Conservation (phyloP, 495 filamentous ascomycete species). For the Endocarpon pusillum region DNA sequence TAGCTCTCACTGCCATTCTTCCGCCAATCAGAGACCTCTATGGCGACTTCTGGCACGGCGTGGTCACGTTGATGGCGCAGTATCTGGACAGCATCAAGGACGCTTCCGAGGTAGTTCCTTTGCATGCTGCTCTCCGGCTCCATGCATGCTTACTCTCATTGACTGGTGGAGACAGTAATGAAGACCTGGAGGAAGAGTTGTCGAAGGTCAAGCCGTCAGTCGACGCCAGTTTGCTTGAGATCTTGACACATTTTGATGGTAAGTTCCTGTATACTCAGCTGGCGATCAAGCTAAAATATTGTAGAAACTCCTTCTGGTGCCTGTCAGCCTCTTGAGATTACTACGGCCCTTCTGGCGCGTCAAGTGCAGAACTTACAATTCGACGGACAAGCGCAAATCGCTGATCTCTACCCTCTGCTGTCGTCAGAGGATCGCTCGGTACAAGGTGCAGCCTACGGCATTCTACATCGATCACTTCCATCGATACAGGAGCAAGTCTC, state of each 20-base stretch:
- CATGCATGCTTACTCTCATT: constrained; percentile 40
- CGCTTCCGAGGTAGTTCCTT: constrained; percentile 35
- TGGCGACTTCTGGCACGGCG: constrained; percentile 66
- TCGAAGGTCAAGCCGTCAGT: constrained; percentile 29
- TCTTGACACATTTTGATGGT: constrained; percentile 27
- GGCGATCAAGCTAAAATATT: constrained; percentile 5
- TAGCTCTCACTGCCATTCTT: constrained; percentile 42
- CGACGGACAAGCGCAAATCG: constrained; percentile 35
- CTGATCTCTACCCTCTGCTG: constrained; percentile 51
- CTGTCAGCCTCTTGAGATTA: constrained; percentile 48
- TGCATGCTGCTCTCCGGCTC: constrained; percentile 55
- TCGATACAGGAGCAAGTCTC: constrained; percentile 65
- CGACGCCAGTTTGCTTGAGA: constrained; percentile 38
- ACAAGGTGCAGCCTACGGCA: constrained; percentile 62
- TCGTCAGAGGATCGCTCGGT: constrained; percentile 57
- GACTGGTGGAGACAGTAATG: constrained; percentile 42
- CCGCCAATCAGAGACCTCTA: constrained; percentile 61
- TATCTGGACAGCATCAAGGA: constrained; percentile 32
- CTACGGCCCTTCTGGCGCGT: constrained; percentile 49
- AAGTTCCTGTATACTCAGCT: constrained; percentile 3
- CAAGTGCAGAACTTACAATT: constrained; percentile 41
- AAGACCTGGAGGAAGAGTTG: constrained; percentile 69
- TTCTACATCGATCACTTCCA: constrained; percentile 65
- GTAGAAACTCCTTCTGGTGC: constrained; percentile 31
- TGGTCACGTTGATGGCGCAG: constrained; percentile 38